These are phyloP conservation scores for Lachancea sp. DNA, from an alignment of 805 yeast species.

Conservation along the genomic window DNA sequence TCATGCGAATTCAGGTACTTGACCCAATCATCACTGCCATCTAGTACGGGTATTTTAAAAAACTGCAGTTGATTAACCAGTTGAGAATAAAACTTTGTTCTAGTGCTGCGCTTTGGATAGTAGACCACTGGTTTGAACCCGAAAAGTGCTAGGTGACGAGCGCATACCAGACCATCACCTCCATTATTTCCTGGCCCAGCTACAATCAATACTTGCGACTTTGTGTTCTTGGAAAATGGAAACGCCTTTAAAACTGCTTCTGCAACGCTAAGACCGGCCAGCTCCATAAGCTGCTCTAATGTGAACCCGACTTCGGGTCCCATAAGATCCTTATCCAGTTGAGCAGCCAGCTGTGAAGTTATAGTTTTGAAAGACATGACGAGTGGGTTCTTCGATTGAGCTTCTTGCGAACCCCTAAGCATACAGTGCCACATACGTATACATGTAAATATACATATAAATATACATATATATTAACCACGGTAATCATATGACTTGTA, in stretches of 20 bases:
- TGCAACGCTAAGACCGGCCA: conserved; percentile 94
- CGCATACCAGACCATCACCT: conserved; percentile 95
- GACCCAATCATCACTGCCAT: conserved; percentile 32
- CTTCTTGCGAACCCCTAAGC: too few relatives aligned
- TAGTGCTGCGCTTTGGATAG: conserved; percentile 64
- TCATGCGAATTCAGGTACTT: conserved; percentile 27
- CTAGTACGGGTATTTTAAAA: conserved; percentile 55
- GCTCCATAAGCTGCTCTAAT: conserved; percentile 60
- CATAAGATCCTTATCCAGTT: conserved; percentile 82
- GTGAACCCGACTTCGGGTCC: conserved; percentile 50
- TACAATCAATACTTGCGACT: conserved; percentile 53
- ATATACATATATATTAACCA: neutral
- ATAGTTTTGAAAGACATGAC: conserved; percentile 34
- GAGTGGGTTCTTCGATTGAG: neutral
- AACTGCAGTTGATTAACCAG: conserved; percentile 61
- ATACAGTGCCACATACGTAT: too few relatives aligned
- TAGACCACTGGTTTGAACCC: conserved; percentile 71
- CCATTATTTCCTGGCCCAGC: conserved; percentile 97
- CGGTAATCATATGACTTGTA: neutral
- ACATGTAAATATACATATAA: neutral
- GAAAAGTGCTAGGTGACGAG: conserved; percentile 77
- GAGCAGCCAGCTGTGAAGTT: conserved; percentile 55
- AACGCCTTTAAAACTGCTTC: conserved; percentile 66
- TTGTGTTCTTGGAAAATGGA: conserved; percentile 41
- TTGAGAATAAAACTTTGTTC: conserved; percentile 50